These are phyloP conservation scores for Lachnellula hyalina DNA, from an alignment of 2,329 filamentous ascomycete species.

Conservation along the genomic window DNA sequence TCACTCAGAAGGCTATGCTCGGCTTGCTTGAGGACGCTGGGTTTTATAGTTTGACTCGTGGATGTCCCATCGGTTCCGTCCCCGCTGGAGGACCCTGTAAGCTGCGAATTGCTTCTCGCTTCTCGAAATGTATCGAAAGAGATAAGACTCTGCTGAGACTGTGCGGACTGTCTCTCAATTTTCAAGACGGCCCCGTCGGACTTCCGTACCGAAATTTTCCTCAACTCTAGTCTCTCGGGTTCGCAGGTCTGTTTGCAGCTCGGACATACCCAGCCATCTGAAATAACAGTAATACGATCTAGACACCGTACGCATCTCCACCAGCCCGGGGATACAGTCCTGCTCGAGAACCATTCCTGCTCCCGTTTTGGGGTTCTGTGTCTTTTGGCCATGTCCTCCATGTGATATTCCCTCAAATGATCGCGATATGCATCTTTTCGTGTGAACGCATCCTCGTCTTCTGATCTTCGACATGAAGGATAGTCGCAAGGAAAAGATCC, in stretches of 20 bases:
- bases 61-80: not conserved
- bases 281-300: not conserved
- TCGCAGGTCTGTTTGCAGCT: conserved; percentile 3
- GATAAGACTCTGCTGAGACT: not conserved
- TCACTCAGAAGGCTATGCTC: not conserved
- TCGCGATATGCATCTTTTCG: conserved; percentile 42
- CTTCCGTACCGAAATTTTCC: not conserved
- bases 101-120: not conserved
- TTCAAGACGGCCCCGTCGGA: not conserved
- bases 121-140: not conserved
- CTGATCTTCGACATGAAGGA: conserved; percentile 24
- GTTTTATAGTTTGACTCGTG: not conserved
- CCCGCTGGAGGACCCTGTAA: not conserved
- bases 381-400: conserved; percentile 28
- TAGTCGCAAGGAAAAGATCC: conserved; percentile 25
- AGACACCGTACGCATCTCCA: conserved; percentile 18
- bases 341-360: conserved; percentile 6
- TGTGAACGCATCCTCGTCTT: conserved; percentile 33
- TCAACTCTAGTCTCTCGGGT: not conserved
- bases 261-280: conserved; percentile 5
- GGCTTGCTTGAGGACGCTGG: not conserved
- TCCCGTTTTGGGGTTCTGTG: conserved; percentile 8
- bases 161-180: not conserved
- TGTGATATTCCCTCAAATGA: conserved; percentile 41
- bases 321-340: conserved; percentile 8